phyloP scores from a whole-genome alignment of 2,329 filamentous ascomycete species.

The Pseudocercospora fijiensis region DNA sequence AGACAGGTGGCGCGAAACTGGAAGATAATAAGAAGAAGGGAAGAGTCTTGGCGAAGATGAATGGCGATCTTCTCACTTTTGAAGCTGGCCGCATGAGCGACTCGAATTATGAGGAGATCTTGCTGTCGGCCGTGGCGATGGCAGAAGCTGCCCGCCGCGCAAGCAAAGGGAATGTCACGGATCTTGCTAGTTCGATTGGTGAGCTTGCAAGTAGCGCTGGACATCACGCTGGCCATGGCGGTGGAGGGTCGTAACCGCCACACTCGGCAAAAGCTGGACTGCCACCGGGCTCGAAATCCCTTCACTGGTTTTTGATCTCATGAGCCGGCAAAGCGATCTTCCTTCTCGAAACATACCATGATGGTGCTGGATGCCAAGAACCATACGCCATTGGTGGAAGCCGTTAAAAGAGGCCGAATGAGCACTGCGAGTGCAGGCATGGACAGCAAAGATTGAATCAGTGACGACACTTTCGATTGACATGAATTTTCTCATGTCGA shows the following conservation, averaged over 20 bases:
- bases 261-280: background rate
- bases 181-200: constrained; percentile 21
- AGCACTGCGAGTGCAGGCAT: no score
- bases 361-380: background rate
- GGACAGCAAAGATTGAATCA: no score
- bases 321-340: no score
- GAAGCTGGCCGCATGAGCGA: constrained; percentile 21
- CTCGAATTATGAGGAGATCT: constrained; percentile 27
- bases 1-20: constrained; percentile 20
- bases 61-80: constrained; percentile 25
- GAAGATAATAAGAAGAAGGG: constrained; percentile 26
- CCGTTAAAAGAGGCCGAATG: no score
- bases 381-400: background rate
- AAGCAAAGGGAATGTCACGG: constrained; percentile 21
- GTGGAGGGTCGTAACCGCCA: background rate
- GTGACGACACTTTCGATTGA: no score
- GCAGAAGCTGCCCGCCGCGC: constrained; percentile 26
- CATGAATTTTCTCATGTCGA: no score
- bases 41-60: constrained; percentile 25
- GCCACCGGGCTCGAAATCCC: no score
- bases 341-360: background rate
- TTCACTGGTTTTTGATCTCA: no score
- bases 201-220: constrained; percentile 17
- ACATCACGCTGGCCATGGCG: background rate
- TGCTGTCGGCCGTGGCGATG: constrained; percentile 29